A percentile compares a stretch with the other conserved stretches of the same genome.
Conservation (phyloP, 2,329 filamentous ascomycete genomes). For the Hypoxylon sp. region DNA sequence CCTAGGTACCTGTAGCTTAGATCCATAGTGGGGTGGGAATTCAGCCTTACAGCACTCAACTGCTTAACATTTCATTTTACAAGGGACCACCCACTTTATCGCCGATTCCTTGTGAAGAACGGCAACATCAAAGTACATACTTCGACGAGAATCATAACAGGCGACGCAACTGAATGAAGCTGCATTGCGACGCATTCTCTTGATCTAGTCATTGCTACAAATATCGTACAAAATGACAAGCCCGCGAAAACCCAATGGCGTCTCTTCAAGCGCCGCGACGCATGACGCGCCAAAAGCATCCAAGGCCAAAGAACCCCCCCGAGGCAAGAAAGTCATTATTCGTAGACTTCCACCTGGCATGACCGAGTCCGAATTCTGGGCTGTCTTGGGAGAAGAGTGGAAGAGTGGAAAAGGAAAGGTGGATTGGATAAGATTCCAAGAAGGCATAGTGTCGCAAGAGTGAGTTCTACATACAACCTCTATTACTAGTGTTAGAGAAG, state of each 20-base stretch:
- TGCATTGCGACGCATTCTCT: not conserved
- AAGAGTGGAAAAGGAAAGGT: constrained; percentile 83
- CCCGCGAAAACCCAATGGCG: constrained; percentile 65
- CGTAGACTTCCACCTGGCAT: constrained; percentile 89
- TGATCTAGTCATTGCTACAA: not conserved
- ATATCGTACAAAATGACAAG: constrained; percentile 26
- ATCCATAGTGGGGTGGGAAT: constrained; percentile 10
- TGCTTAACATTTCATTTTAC: constrained; percentile 10
- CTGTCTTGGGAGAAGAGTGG: constrained; percentile 84
- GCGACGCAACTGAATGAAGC: not conserved
- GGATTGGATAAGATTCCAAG: constrained; percentile 81
- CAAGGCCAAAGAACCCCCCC: constrained; percentile 66
- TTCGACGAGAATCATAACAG: constrained; percentile 10
- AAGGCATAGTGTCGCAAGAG: constrained; percentile 86
- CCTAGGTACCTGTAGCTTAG: no score
- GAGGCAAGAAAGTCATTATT: constrained; percentile 86
- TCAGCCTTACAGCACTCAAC: constrained; percentile 29
- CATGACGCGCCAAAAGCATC: constrained; percentile 58
- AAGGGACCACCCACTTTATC: not conserved
- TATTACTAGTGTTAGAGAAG: constrained; percentile 19
- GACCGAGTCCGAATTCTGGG: constrained; percentile 82
- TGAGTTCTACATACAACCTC: constrained; percentile 60
- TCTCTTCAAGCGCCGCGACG: constrained; percentile 63
- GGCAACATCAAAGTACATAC: not conserved
- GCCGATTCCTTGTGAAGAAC: not conserved